A percentile compares a stretch with the other conserved stretches of the same genome.
These are phyloP conservation scores for Tothia fuscella DNA, from an alignment of 2,329 filamentous ascomycete genomes.

Conservation along the genomic window DNA sequence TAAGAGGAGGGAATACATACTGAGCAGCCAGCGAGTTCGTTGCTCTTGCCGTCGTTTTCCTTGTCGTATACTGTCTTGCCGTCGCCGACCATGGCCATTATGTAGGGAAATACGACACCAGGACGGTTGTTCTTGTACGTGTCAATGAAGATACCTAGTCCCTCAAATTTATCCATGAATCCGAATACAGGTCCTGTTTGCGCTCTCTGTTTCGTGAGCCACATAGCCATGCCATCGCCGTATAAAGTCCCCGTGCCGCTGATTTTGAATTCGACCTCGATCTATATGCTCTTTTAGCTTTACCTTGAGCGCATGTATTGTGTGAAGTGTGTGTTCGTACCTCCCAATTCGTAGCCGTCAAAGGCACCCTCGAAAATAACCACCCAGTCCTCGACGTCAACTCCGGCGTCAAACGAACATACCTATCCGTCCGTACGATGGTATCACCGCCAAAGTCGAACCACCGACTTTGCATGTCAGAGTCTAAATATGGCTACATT, in stretches of 20 bases:
- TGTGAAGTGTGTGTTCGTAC: conserved; percentile 25
- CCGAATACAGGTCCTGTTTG: conserved; percentile 78
- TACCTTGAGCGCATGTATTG: background rate
- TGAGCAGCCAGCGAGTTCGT: conserved; percentile 88
- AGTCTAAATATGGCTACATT: conserved; percentile 81
- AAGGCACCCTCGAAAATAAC: conserved; percentile 84
- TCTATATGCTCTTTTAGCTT: conserved; percentile 39
- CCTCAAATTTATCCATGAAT: conserved; percentile 77
- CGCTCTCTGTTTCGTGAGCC: conserved; percentile 89
- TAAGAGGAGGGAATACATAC: conserved; percentile 28
- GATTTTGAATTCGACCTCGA: conserved; percentile 92
- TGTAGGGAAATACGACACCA: conserved; percentile 88
- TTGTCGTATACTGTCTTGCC: conserved; percentile 84
- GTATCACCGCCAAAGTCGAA: conserved; percentile 98
- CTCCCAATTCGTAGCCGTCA: conserved; percentile 98
- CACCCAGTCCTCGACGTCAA: conserved; percentile 82
- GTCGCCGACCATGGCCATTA: conserved; percentile 97
- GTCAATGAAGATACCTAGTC: conserved; percentile 89
- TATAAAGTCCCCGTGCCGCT: conserved; percentile 80
- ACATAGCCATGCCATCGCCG: conserved; percentile 94
- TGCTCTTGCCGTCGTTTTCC: conserved; percentile 83
- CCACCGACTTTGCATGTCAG: conserved; percentile 96
- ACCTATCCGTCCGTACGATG: conserved; percentile 64
- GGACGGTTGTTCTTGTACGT: conserved; percentile 99
- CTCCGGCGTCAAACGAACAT: conserved; percentile 86